Conservation (phyloP, 768 basidiomycete genomes). For the Boletus pseudo-olivaceus region DNA sequence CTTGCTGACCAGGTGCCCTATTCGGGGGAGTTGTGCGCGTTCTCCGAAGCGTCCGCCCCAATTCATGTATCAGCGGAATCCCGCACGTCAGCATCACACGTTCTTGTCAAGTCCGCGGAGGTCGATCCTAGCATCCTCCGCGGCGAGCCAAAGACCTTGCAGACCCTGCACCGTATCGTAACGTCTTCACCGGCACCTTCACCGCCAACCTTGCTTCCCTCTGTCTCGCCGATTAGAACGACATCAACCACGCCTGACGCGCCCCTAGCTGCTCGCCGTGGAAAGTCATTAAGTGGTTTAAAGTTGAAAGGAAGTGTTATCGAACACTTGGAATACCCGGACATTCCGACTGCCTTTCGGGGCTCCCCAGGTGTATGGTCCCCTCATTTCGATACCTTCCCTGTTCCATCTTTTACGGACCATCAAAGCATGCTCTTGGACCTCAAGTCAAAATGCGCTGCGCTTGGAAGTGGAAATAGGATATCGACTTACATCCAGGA, state of each 20-base stretch:
- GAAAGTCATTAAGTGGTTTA: conserved; percentile 32
- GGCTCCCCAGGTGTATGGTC: conserved; percentile 34
- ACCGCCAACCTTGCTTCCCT: neutral
- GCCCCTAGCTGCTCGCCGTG: conserved; percentile 39
- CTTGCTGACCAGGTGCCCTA: neutral
- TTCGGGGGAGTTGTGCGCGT: conserved; percentile 1
- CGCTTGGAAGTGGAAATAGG: conserved; percentile 16
- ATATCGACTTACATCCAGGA: conserved; percentile 12
- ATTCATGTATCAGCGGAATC: neutral
- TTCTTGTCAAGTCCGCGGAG: conserved; percentile 9
- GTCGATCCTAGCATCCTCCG: conserved; percentile 2
- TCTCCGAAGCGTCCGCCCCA: conserved; percentile 2
- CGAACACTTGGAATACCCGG: conserved; percentile 33
- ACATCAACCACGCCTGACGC: conserved; percentile 6
- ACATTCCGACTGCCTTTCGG: conserved; percentile 42
- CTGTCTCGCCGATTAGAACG: neutral
- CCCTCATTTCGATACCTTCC: conserved; percentile 24
- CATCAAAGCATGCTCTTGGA: conserved; percentile 36
- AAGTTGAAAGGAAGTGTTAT: conserved; percentile 19
- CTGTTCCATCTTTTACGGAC: conserved; percentile 22
- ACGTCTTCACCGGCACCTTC: conserved; percentile 1
- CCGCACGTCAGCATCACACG: neutral
- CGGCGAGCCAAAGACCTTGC: conserved; percentile 2
- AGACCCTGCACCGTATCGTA: neutral
- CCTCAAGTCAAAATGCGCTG: conserved; percentile 33